Base-by-base conservation (phyloP, 2,329 filamentous ascomycete species). In the Ophiostoma himal-ulmi region DNA sequence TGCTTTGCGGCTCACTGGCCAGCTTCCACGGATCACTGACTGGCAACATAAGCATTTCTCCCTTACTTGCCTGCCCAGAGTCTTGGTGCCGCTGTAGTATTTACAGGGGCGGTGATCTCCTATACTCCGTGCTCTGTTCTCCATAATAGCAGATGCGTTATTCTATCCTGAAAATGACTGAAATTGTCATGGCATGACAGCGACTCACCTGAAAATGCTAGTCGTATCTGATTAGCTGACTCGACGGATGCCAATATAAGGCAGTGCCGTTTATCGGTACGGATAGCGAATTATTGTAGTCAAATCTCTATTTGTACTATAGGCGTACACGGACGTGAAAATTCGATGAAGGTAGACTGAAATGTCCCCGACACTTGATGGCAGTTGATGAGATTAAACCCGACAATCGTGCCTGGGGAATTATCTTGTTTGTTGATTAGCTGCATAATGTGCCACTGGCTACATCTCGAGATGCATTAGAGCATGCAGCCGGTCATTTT, bases 21-120 rank as follows among this genome's bases (percentile, higher is more conserved):
- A 30, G 30, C 30, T 48, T 10, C 11, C 20, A 48, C 44, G 5
- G 44, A 62, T 13, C 52, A 20, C 20, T 7, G 20, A 30, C 57
- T 1, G 52, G 22, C 52, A 30, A 57, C 52, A 62, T 26, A 62
- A 62, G 57, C 57, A 62, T 62, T 62, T 62, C 26, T 65, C 34
- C 62, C 52, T 57, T 22, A 57, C 52, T 62, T 34, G 14, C 11
- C 7, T 62, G 57, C 10, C 57, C 57, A 34, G 13, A 30, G 26
- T 30, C n/a, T 62, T 62, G 60, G 26, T 48, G 67, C 26, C 67
- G 14, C 41, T 20, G 67, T 52, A 52, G 41, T 68, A 52, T 68
- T 68, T 65, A 65, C 62, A 65, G 30, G 26, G 26, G 13, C n/a
- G 57, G 26, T 26, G 57, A 62, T 62, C 57, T 60, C 57, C 11